phyloP scores from a whole-genome alignment of 2,329 filamentous ascomycete genomes.

The Trichophyton verrucosum region DNA sequence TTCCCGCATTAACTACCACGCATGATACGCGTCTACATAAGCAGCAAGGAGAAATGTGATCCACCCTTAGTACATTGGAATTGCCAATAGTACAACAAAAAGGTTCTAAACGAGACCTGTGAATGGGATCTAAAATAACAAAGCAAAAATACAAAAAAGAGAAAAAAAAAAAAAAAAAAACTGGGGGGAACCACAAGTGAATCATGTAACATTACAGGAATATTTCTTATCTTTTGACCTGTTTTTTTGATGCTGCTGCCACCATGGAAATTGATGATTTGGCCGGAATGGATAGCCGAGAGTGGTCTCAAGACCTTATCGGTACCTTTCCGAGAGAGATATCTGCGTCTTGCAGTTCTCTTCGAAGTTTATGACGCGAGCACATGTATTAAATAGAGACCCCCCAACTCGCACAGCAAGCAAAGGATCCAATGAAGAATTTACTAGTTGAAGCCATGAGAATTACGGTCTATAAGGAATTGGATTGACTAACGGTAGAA shows the following conservation, averaged over 20 bases:
- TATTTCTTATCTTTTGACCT: background rate
- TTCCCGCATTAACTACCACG: background rate
- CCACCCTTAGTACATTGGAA: background rate
- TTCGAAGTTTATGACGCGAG: background rate
- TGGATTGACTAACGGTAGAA: background rate
- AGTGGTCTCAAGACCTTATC: background rate
- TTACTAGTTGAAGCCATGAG: background rate
- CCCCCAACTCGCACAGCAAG: background rate
- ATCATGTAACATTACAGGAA: conserved; percentile 2
- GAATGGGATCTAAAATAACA: background rate
- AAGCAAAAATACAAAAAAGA: background rate
- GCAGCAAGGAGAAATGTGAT: background rate
- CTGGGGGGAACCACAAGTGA: background rate
- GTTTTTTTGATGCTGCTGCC: background rate
- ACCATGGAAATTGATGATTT: background rate
- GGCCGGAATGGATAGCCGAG: background rate
- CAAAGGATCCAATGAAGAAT: background rate
- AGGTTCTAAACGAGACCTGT: background rate
- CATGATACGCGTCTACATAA: background rate
- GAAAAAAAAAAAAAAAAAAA: background rate
- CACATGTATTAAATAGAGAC: background rate
- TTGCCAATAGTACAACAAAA: background rate
- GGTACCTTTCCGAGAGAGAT: background rate
- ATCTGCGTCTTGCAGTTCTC: background rate
- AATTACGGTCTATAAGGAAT: background rate